Percentiles rank a stretch among this genome's conserved stretches.
Evolutionary conservation across 2,329 filamentous ascomycete genomes (phyloP).

Genomic region (Cryphonectria naterciae): DNA sequence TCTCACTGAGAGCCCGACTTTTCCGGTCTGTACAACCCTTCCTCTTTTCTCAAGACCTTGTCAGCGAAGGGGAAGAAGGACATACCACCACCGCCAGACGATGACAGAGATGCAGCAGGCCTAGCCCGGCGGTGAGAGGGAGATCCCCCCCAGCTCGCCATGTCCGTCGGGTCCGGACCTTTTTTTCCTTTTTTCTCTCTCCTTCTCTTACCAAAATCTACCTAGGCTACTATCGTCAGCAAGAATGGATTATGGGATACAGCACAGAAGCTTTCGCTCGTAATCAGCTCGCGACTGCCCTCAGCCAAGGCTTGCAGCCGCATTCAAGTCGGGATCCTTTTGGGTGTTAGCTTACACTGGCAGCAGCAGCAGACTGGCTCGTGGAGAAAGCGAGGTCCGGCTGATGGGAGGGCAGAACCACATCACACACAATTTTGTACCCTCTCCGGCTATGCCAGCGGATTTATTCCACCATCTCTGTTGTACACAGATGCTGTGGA

Average conservation of each 20-base stretch:
- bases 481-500: not conserved
- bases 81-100: not conserved
- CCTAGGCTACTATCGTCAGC: too few species aligned
- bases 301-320: constrained; percentile 1
- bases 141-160: too few species aligned
- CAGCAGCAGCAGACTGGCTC: too few species aligned
- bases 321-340: constrained; percentile 15
- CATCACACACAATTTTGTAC: not conserved
- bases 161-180: too few species aligned
- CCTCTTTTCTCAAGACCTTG: too few species aligned
- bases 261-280: too few species aligned
- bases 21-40: not conserved
- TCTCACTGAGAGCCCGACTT: not conserved
- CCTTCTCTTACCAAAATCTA: too few species aligned
- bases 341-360: not conserved
- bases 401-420: not conserved
- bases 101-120: not conserved
- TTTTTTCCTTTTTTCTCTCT: too few species aligned
- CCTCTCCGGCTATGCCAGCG: not conserved
- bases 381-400: not conserved
- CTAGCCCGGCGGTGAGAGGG: constrained; percentile 8
- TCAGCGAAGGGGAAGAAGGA: too few species aligned
- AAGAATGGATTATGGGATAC: too few species aligned
- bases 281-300: too few species aligned
- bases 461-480: constrained; percentile 3